Conservation (phyloP, 2,329 filamentous ascomycete genomes). For the Aspergillus terreus region DNA sequence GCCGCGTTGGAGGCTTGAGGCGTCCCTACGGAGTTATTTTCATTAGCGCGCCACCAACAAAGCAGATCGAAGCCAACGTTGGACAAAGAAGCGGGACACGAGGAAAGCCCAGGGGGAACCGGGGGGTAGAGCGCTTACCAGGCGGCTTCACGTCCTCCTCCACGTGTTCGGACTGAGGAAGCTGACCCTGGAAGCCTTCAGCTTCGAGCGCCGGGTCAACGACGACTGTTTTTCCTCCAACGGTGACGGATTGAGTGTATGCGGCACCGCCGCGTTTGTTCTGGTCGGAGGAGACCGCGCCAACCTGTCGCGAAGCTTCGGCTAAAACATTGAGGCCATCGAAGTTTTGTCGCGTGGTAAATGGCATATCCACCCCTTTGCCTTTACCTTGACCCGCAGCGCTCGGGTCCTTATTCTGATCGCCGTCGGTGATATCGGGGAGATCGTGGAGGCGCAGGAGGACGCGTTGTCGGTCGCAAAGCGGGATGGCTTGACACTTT, state of each 20-base stretch:
- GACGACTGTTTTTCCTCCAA: slow-evolving; percentile 39
- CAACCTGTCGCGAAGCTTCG: slow-evolving; percentile 79
- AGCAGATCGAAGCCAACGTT: neutral
- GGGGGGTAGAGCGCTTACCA: slow-evolving; percentile 13
- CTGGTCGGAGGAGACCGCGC: slow-evolving; percentile 42
- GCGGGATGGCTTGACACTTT: slow-evolving; percentile 75
- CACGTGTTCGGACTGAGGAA: slow-evolving; percentile 23
- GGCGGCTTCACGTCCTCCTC: slow-evolving; percentile 23
- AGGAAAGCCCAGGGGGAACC: neutral
- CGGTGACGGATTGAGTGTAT: slow-evolving; percentile 38
- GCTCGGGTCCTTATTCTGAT: slow-evolving; percentile 37
- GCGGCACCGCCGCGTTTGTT: slow-evolving; percentile 38
- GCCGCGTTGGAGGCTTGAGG: slow-evolving; percentile 28
- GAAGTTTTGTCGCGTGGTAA: slow-evolving; percentile 58
- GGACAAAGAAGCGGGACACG: slow-evolving; percentile 4
- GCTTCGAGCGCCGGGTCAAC: slow-evolving; percentile 42
- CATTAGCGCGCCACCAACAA: slow-evolving; percentile 14
- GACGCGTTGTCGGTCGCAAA: slow-evolving; percentile 71
- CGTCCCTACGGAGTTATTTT: slow-evolving; percentile 18
- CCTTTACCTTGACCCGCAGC: slow-evolving; percentile 31
- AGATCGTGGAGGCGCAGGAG: slow-evolving; percentile 70
- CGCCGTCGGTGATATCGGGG: slow-evolving; percentile 48
- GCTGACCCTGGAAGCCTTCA: slow-evolving; percentile 35
- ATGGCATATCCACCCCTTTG: slow-evolving; percentile 39
- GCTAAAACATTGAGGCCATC: slow-evolving; percentile 82